These are phyloP conservation scores for Xylaria flabelliformis DNA, from an alignment of 495 filamentous ascomycete species.

Conservation along the genomic window DNA sequence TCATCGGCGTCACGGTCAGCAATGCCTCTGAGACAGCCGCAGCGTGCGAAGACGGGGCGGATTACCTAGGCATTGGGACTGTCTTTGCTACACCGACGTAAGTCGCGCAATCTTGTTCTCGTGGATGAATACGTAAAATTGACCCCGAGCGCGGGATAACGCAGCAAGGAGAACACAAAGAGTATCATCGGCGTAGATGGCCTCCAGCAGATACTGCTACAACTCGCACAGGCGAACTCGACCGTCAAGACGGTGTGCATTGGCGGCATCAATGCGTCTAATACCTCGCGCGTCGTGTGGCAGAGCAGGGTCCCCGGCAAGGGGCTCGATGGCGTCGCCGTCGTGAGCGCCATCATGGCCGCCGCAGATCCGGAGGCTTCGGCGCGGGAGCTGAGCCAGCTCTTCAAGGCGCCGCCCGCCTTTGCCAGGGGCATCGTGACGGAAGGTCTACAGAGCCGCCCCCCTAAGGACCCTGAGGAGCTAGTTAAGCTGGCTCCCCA, in stretches of 20 bases:
- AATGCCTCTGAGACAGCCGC: conserved; percentile 68
- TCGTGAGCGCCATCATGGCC: conserved; percentile 88
- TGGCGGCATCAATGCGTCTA: conserved; percentile 84
- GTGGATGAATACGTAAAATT: not conserved
- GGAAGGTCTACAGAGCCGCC: conserved; percentile 58
- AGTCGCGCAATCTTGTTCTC: conserved; percentile 24
- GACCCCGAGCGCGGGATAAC: conserved; percentile 9
- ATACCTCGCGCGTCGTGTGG: conserved; percentile 74
- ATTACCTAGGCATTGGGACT: conserved; percentile 89
- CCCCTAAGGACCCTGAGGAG: conserved; percentile 56
- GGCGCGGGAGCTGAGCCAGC: conserved; percentile 59
- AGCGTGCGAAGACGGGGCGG: conserved; percentile 74
- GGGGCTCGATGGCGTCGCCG: conserved; percentile 76
- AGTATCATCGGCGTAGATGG: conserved; percentile 83
- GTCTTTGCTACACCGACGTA: conserved; percentile 85
- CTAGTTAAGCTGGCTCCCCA: conserved; percentile 60
- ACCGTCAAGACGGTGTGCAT: conserved; percentile 73
- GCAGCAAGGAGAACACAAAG: conserved; percentile 76
- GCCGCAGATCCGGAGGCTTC: conserved; percentile 68
- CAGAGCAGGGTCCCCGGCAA: conserved; percentile 61
- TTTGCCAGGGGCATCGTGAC: conserved; percentile 74
- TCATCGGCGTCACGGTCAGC: conserved; percentile 74
- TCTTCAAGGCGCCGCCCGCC: conserved; percentile 48
- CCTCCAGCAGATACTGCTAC: conserved; percentile 69
- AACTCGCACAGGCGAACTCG: conserved; percentile 53